Percentiles rank a stretch among this genome's conserved stretches.
These are phyloP conservation scores for Melampsora larici-populina DNA, from an alignment of 1,284 basidiomycete genomes.

Conservation along the genomic window DNA sequence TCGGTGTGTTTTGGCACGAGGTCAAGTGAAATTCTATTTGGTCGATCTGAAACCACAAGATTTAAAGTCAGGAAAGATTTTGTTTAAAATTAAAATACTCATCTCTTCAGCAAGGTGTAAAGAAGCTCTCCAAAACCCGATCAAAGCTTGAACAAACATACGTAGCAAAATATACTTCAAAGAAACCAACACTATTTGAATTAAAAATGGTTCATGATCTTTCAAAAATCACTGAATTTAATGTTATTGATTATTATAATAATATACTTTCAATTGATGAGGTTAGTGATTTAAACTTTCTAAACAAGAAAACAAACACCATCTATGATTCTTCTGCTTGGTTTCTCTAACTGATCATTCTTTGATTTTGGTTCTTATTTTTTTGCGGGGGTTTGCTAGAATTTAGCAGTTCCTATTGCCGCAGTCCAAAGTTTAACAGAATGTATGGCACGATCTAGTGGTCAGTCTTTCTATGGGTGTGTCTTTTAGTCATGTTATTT, in stretches of 20 bases:
- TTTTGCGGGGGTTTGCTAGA: constrained; percentile 17
- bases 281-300: neutral
- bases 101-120: too few species aligned
- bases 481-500: neutral
- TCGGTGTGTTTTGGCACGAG: too few species aligned
- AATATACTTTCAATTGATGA: constrained; percentile 8
- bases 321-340: neutral
- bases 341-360: neutral
- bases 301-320: too few species aligned
- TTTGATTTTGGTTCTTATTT: neutral
- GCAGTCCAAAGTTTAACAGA: constrained; percentile 33
- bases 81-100: too few species aligned
- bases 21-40: too few species aligned
- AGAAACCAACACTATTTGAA: too few species aligned
- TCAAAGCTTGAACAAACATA: too few species aligned
- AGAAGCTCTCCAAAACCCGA: too few species aligned
- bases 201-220: too few species aligned
- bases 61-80: too few species aligned
- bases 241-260: constrained; percentile 7
- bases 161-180: too few species aligned
- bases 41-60: too few species aligned
- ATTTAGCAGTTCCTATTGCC: constrained; percentile 35
- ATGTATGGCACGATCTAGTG: constrained; percentile 28
- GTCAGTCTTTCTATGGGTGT: constrained; percentile 16
- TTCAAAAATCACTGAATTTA: neutral